Evolutionary conservation across 345 rosid species (phyloP).

Genomic region (Arabidopsis arenosa): DNA sequence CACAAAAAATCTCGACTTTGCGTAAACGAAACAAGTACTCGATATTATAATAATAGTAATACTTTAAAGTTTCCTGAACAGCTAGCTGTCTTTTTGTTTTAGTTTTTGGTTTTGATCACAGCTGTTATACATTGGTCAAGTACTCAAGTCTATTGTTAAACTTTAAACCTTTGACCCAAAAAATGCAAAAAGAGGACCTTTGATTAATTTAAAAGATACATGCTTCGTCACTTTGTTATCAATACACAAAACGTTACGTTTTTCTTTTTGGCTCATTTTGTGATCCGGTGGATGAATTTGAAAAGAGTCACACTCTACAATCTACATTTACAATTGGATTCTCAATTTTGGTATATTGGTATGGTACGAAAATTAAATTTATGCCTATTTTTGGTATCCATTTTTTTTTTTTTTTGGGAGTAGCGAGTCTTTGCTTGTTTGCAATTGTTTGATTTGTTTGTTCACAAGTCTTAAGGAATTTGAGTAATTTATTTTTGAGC

Average conservation of each 20-base stretch:
- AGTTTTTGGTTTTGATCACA: background rate
- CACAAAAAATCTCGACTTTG: conserved; percentile 24
- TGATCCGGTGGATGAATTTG: background rate
- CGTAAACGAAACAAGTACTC: conserved; percentile 30
- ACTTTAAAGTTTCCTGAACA: background rate
- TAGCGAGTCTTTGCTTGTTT: no score
- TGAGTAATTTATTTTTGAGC: no score
- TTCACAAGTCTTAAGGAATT: no score
- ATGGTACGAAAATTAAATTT: no score
- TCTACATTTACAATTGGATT: no score
- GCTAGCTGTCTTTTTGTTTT: background rate
- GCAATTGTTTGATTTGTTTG: no score
- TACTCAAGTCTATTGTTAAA: background rate
- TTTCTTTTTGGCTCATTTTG: background rate
- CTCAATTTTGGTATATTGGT: no score
- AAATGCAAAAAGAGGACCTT: conserved; percentile 6
- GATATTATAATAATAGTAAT: conserved; percentile 5
- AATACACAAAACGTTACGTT: background rate
- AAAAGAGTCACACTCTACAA: no score
- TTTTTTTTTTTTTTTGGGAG: no score
- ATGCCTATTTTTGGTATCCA: no score
- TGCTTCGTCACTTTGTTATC: background rate
- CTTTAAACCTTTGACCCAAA: background rate
- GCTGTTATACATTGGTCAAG: conserved; percentile 20
- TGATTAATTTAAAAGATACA: background rate